These are phyloP conservation scores for Eucalyptus polyanthemos DNA, from an alignment of 345 rosid species.

Conservation along the genomic window DNA sequence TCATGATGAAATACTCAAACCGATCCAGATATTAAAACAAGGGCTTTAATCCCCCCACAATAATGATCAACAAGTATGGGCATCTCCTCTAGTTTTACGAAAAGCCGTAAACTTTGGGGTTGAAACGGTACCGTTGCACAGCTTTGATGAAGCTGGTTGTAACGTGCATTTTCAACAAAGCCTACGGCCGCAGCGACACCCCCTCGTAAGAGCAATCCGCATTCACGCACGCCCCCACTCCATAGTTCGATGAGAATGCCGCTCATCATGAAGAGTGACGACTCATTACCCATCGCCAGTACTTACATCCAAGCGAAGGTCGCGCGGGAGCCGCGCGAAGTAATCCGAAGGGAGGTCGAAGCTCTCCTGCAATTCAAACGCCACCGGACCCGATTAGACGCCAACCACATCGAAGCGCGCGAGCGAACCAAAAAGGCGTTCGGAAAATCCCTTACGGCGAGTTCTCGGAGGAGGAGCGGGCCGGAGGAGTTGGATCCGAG, in stretches of 20 bases:
- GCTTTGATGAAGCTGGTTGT: background rate
- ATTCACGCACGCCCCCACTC: background rate
- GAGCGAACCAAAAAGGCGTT: background rate
- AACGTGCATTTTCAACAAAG: background rate
- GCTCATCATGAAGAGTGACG: background rate
- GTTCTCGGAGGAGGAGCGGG: conserved; percentile 49
- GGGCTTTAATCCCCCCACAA: background rate
- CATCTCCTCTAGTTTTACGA: background rate
- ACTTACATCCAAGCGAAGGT: conserved; percentile 77
- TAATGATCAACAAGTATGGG: background rate
- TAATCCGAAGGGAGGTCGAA: conserved; percentile 82
- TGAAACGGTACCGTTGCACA: background rate
- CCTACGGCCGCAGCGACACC: background rate
- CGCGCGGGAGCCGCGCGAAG: conserved; percentile 50
- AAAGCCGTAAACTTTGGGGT: background rate
- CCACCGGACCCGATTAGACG: background rate
- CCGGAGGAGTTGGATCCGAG: conserved; percentile 21
- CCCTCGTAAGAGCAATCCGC: background rate
- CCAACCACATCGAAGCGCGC: background rate
- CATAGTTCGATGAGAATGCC: background rate
- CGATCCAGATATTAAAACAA: background rate
- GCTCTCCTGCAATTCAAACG: conserved; percentile 41
- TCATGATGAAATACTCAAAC: background rate
- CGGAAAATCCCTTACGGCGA: conserved; percentile 37
- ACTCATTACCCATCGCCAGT: background rate